Base-by-base conservation (phyloP, 768 basidiomycete genomes). In the Scleroderma citrinum region DNA sequence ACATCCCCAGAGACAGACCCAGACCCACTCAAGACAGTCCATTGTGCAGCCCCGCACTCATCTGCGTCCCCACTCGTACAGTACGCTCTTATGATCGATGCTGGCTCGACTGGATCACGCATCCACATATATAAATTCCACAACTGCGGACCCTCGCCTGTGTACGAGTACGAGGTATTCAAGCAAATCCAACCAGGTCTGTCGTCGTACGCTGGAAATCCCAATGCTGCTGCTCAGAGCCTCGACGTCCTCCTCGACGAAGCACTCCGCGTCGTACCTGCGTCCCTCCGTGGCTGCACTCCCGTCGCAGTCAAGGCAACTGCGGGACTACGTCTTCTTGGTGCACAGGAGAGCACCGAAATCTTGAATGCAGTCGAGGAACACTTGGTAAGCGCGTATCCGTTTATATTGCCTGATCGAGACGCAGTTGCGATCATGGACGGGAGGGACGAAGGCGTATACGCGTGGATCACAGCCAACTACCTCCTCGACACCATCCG, bases 121-220 rank as follows among this genome's bases (percentile, higher is more conserved):
- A 93, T 98, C 60, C 96, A 99, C 75, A 78, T 98, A 29, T 99
- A 98, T 83, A 98, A 96, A 64, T 97, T 98, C 81, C 77, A 95
- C 76, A 84, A 92, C 72, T 93, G 92, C 71, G 73, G 75, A 0
- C 65, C 83, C 0, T 80, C 86, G 0, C 83, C 92, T 1, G 62
- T 73, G 19, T 89, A 88, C 68, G 95, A 98, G 64, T 93, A 93
- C 72, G 96, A 99, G 63, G 86, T 87, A 7, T 98, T 97, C 77
- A 79, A 79, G 60, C 79, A 82, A 75, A 82, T 76, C 7, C 75
- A 86, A 23, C 91, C 90, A 0, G 94, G 95, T 0, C 71, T 98
- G 2, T 91, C 87, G 0, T 60, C 69, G 0, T 93, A 75, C 59
- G 71, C 71, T 0, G 76, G 67, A 13, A 64, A 75, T 10, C 85